Conservation (phyloP, 1,284 basidiomycete species). For the Phaffia rhodozyma region DNA sequence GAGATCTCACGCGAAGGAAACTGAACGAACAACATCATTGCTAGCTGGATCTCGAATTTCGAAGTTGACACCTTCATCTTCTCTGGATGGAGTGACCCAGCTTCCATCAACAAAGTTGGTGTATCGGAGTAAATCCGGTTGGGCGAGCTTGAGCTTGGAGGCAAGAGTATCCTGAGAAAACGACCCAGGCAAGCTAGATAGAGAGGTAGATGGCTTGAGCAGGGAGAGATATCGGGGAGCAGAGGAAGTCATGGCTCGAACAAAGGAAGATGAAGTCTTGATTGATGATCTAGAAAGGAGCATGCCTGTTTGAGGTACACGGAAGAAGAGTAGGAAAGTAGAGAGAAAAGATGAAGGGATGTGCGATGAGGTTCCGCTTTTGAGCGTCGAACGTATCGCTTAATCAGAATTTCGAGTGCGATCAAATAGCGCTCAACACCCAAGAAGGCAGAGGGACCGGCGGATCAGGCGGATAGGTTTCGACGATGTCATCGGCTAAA, state of each 20-base stretch:
- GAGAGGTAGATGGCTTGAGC: not conserved
- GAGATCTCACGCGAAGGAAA: no score
- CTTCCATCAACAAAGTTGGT: conserved; percentile 14
- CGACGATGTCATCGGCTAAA: no score
- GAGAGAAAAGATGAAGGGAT: not conserved
- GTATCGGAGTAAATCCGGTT: conserved; percentile 12
- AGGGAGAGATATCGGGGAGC: conserved; percentile 6
- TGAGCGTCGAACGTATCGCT: no score
- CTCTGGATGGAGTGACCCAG: conserved; percentile 12
- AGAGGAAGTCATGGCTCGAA: no score
- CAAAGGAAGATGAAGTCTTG: no score
- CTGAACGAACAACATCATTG: not conserved
- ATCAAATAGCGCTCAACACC: no score
- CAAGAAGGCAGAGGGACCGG: no score
- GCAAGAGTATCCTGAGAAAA: conserved; percentile 4
- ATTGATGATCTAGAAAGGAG: no score
- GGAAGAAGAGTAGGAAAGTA: not conserved
- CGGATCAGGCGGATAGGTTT: no score
- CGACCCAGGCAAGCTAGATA: not conserved
- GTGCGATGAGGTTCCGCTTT: not conserved
- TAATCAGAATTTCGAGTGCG: no score
- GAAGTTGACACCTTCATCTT: conserved; percentile 7
- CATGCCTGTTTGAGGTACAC: not conserved
- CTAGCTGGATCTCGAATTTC: conserved; percentile 11
- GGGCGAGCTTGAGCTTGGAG: conserved; percentile 7